phyloP scores from a whole-genome alignment of 1,284 basidiomycete genomes.

The Austroboletus niveus region DNA sequence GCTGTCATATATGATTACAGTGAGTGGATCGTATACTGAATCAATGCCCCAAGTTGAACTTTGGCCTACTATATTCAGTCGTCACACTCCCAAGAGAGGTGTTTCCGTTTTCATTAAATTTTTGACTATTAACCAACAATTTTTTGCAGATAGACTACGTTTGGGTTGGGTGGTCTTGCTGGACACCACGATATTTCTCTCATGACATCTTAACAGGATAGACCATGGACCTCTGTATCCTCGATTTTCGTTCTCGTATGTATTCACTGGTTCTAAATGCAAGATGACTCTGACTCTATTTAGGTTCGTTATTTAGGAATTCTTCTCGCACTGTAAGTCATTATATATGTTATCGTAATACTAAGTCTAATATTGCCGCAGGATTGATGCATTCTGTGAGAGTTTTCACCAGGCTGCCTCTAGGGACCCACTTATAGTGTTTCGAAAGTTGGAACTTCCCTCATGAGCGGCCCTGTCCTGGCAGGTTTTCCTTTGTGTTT shows the following conservation, averaged over 20 bases:
- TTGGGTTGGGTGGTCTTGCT: constrained; percentile 15
- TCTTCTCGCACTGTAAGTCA: constrained; percentile 11
- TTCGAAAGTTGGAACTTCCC: constrained; percentile 13
- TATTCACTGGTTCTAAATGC: not conserved
- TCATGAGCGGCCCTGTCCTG: constrained; percentile 17
- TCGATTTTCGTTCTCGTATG: constrained; percentile 18
- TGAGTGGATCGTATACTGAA: constrained; percentile 3
- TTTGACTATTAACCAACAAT: not conserved
- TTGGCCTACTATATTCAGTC: constrained; percentile 4
- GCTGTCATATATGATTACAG: constrained; percentile 22
- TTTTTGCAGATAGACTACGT: constrained; percentile 12
- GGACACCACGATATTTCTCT: constrained; percentile 1
- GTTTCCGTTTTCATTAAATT: not conserved
- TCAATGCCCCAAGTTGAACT: not conserved
- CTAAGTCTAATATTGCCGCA: not conserved
- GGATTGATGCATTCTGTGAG: constrained; percentile 14
- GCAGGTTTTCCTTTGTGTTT: constrained; percentile 1
- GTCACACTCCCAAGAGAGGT: constrained; percentile 18
- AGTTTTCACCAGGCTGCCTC: not conserved
- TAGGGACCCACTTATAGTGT: not conserved
- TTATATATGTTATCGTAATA: no score
- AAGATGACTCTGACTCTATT: not conserved
- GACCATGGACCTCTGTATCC: constrained; percentile 17
- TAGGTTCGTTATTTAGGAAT: constrained; percentile 22
- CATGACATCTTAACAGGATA: constrained; percentile 10